phyloP scores from a whole-genome alignment of 2,329 filamentous ascomycete species.

The Mariannaea sp. region DNA sequence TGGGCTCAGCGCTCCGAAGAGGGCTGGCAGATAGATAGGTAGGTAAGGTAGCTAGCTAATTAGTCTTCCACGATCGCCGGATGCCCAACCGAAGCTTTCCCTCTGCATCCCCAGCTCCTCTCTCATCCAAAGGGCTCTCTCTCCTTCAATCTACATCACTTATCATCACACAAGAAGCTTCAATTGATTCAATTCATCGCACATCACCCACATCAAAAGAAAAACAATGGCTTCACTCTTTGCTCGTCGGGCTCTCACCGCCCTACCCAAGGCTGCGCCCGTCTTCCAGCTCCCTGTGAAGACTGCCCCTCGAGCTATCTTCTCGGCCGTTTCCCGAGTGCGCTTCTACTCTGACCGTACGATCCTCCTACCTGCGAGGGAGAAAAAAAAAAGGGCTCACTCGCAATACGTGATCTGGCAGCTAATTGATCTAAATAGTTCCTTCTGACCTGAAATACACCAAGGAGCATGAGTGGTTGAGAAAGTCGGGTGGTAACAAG shows the following conservation, averaged over 20 bases:
- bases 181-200: background rate
- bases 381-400: no score
- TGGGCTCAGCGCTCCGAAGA: background rate
- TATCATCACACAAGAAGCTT: background rate
- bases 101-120: background rate
- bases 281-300: constrained; percentile 27
- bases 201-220: background rate
- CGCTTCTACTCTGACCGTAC: constrained; percentile 30
- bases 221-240: constrained; percentile 37
- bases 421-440: background rate
- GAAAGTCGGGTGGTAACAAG: constrained; percentile 70
- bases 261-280: constrained; percentile 31
- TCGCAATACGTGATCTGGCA: no score
- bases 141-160: background rate
- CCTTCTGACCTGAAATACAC: constrained; percentile 61
- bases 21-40: background rate
- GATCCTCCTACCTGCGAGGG: background rate
- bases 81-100: constrained; percentile 3
- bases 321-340: constrained; percentile 21
- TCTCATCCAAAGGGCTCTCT: background rate
- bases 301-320: constrained; percentile 24
- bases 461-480: constrained; percentile 92
- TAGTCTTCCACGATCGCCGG: background rate
- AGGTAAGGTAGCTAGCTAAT: background rate
- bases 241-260: constrained; percentile 33